Conservation (phyloP, 1,284 basidiomycete species). For the Coniferiporia sulphurascens region DNA sequence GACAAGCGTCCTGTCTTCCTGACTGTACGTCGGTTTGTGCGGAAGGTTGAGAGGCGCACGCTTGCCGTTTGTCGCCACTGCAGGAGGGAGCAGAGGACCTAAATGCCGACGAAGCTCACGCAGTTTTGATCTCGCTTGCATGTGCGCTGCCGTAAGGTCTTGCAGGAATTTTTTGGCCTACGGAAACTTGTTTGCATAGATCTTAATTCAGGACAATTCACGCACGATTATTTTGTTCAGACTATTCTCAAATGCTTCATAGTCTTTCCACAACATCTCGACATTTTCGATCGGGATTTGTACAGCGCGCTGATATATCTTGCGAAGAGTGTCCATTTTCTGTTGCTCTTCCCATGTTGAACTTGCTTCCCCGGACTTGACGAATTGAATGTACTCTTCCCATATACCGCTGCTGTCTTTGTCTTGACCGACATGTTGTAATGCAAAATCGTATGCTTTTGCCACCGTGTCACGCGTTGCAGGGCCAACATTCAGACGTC, state of each 20-base stretch:
- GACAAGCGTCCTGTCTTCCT: slow-evolving; percentile 69
- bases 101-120: slow-evolving; percentile 79
- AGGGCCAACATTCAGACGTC: slow-evolving; percentile 51
- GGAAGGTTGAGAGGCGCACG: slow-evolving; percentile 61
- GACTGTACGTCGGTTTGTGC: slow-evolving; percentile 66
- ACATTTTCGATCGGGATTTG: slow-evolving; percentile 93
- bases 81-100: slow-evolving; percentile 53
- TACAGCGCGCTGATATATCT: slow-evolving; percentile 90
- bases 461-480: slow-evolving; percentile 70
- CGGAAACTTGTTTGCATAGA: slow-evolving; percentile 2
- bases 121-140: slow-evolving; percentile 90
- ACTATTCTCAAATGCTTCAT: slow-evolving; percentile 89
- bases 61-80: slow-evolving; percentile 27
- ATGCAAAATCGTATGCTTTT: slow-evolving; percentile 91
- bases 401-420: slow-evolving; percentile 73
- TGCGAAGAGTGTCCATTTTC: slow-evolving; percentile 90
- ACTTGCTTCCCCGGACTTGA: slow-evolving; percentile 75
- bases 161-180: slow-evolving; percentile 93
- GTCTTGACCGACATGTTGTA: slow-evolving; percentile 87
- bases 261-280: slow-evolving; percentile 91
- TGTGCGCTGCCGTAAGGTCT: slow-evolving; percentile 79
- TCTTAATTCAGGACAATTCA: not conserved
- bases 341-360: slow-evolving; percentile 95
- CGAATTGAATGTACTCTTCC: slow-evolving; percentile 79
- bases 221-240: slow-evolving; percentile 85